Percentiles rank a stretch among this genome's conserved stretches.
Conservation (phyloP, 352 stramenopile genomes). For the Globisporangium apiculatum region DNA sequence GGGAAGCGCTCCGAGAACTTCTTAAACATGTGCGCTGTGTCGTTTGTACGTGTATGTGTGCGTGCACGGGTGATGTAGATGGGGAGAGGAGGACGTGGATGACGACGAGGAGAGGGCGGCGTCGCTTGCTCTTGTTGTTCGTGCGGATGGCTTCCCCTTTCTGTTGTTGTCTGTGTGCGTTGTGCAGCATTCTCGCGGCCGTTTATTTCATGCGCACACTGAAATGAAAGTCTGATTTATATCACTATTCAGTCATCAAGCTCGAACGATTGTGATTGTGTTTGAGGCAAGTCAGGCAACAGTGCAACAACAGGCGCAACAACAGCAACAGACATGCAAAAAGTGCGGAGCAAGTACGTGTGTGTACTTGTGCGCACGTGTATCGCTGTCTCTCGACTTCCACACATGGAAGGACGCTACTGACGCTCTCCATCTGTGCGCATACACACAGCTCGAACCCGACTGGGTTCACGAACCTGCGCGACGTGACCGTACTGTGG, state of each 20-base stretch:
- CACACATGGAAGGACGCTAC: constrained; percentile 1
- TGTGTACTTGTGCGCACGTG: neutral
- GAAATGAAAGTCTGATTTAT: neutral
- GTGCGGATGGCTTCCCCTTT: constrained; percentile 7
- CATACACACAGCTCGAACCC: constrained; percentile 30
- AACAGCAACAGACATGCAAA: constrained; percentile 26
- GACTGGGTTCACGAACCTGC: constrained; percentile 37
- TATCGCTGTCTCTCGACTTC: constrained; percentile 3
- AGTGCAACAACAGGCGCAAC: neutral
- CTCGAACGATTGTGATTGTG: too few species aligned
- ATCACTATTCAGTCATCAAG: neutral
- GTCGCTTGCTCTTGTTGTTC: neutral
- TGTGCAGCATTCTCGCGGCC: neutral
- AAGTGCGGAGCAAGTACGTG: constrained; percentile 41
- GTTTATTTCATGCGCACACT: constrained; percentile 6
- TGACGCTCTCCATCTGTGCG: neutral
- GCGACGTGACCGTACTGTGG: constrained; percentile 68
- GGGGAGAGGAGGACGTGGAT: neutral
- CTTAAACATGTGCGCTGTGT: constrained; percentile 51
- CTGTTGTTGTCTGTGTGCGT: neutral
- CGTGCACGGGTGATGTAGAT: neutral
- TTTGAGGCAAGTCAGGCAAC: neutral
- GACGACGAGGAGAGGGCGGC: neutral
- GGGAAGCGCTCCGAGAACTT: constrained; percentile 73
- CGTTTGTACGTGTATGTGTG: neutral